Base-by-base conservation (phyloP, 2,329 filamentous ascomycete species). In the Triangularia setosa region DNA sequence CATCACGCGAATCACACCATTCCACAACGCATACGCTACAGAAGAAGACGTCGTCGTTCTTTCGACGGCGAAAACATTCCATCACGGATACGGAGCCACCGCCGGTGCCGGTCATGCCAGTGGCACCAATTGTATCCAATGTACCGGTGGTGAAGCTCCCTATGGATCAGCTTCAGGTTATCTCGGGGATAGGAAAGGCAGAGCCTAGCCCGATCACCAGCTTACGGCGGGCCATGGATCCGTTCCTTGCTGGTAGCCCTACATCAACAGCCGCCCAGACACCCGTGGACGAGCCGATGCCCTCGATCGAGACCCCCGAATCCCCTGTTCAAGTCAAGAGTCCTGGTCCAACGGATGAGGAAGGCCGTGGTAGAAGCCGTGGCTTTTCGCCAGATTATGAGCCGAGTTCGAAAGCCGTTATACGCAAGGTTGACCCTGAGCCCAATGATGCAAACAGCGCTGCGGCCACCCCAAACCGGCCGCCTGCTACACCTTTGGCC, bases 21-120 rank as follows among this genome's bases (percentile, higher is more conserved):
- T 72, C 75, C 21, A 75, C 80, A 16, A 80, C 82, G 63, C 78
- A 80, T 5, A 72, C 71, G 21, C 79, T 97, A 60, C 90, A 91
- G 72, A 97, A 97, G 81, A 97, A 97, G 76, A 87, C 92, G 3
- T 96, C 94, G 0, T 94, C 92, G 0, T 98, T 99, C 79, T 98
- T 98, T 79, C 86, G 95, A 67, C 85, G 95, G 65, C 86, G 93
- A 68, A 98, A 98, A 84, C 96, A 94, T 83, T 97, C 93, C 4
- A 78, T 92, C 33, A 85, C 87, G 14, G 93, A 96, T 67, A 74
- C 76, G 54, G 83, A 86, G 23, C 63, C 78, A 6, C 77, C 79
- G 1, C 69, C 80, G 59, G 76, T 80, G 23, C 71, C 74, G 9
- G 52, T 21, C 14, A 16, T 67, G 21, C 67, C 69, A 9, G 64